Conservation (phyloP, 805 yeast species). For the Candida vartiovaarae region DNA sequence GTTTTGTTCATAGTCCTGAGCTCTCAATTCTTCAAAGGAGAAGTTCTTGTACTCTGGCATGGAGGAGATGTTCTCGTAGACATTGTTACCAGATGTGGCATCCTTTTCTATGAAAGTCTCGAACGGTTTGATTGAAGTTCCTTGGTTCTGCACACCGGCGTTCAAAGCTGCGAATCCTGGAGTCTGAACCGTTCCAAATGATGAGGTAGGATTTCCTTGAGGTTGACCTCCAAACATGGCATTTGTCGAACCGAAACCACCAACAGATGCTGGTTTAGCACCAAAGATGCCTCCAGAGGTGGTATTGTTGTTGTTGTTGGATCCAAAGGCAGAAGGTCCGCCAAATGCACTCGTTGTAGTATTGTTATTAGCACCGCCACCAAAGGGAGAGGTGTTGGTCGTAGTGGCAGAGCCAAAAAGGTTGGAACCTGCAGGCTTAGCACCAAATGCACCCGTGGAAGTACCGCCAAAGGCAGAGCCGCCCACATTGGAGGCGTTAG, state of each 20-base stretch:
- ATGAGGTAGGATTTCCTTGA: conserved; percentile 26
- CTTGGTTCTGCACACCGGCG: conserved; percentile 38
- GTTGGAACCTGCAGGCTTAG: conserved; percentile 6
- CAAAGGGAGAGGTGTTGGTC: conserved; percentile 18
- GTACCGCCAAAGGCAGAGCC: conserved; percentile 23
- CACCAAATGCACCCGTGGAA: conserved; percentile 15
- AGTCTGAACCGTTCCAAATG: conserved; percentile 29
- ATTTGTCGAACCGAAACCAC: conserved; percentile 16
- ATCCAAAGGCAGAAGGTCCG: conserved; percentile 31
- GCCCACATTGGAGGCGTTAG: conserved; percentile 22
- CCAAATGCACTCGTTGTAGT: conserved; percentile 24
- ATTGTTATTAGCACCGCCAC: conserved; percentile 18
- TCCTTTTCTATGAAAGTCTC: conserved; percentile 70
- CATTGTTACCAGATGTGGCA: conserved; percentile 44
- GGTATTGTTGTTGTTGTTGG: conserved; percentile 18
- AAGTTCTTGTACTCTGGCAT: conserved; percentile 87
- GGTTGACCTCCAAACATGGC: conserved; percentile 9
- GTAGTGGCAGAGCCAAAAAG: conserved; percentile 17
- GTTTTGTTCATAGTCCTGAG: conserved; percentile 76
- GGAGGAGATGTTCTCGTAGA: conserved; percentile 67
- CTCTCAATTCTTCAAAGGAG: conserved; percentile 83
- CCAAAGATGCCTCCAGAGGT: conserved; percentile 36
- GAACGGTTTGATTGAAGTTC: conserved; percentile 69
- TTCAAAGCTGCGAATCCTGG: conserved; percentile 20
- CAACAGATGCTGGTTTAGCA: conserved; percentile 21